Evolutionary conservation across 164 flowering plant species (phyloP).

Genomic region (Litsea cubeba): DNA sequence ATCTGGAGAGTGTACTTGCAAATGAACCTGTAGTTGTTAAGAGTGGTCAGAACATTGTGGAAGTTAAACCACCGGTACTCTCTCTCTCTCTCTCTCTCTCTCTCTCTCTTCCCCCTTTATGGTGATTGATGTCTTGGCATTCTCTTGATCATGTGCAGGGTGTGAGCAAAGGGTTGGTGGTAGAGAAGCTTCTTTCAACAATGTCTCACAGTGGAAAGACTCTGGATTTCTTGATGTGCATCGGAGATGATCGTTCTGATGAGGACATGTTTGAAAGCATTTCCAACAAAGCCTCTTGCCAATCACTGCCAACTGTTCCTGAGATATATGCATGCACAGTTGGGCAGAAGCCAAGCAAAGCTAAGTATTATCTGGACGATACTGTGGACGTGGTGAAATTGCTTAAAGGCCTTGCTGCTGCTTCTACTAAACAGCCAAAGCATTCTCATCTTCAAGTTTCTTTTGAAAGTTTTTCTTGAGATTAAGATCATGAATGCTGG

Average conservation of each 20-base stretch:
- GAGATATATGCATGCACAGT: slow-evolving; percentile 14
- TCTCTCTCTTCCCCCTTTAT: background rate
- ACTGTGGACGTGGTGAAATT: slow-evolving; percentile 10
- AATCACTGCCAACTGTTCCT: background rate
- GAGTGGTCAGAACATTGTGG: slow-evolving; percentile 10
- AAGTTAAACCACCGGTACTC: slow-evolving; percentile 9
- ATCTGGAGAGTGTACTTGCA: slow-evolving; percentile 7
- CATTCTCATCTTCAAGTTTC: background rate
- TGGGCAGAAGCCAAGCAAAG: slow-evolving; percentile 17
- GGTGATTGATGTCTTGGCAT: background rate
- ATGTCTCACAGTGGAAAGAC: slow-evolving; percentile 2
- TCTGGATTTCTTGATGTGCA: slow-evolving; percentile 14
- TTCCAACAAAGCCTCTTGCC: background rate
- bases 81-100: background rate
- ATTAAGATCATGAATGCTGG: background rate
- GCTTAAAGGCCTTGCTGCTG: slow-evolving; percentile 11
- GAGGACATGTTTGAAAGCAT: slow-evolving; percentile 23
- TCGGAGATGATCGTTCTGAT: slow-evolving; percentile 17
- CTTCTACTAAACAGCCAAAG: background rate
- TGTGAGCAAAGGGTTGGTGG: slow-evolving; percentile 8
- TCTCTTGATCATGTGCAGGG: background rate
- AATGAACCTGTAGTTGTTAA: slow-evolving; percentile 10
- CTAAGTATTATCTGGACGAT: slow-evolving; percentile 14
- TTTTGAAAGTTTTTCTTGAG: slow-evolving; percentile 7
- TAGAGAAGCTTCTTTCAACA: background rate